phyloP scores from a whole-genome alignment of 257 asterid species.

The Solanum lignicaule region DNA sequence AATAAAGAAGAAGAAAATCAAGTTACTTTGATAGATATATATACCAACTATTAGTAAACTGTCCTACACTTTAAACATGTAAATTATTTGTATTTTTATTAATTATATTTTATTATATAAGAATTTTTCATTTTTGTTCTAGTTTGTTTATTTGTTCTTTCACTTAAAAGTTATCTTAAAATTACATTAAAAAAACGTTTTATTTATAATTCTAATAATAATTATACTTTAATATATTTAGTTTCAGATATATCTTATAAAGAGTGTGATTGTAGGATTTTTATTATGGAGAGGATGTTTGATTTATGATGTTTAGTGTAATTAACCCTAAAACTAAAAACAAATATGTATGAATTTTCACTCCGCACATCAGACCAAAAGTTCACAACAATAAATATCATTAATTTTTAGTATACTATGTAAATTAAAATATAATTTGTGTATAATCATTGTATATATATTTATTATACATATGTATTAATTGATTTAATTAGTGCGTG shows the following conservation, averaged over 20 bases:
- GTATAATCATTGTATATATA: background rate
- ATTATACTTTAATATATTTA: too few species aligned
- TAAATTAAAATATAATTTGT: background rate
- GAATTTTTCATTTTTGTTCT: too few species aligned
- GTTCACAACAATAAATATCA: background rate
- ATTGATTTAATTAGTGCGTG: background rate
- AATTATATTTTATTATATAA: too few species aligned
- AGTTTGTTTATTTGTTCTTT: too few species aligned
- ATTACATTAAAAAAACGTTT: background rate
- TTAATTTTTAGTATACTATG: background rate
- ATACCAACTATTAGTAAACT: background rate
- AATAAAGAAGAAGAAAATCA: background rate
- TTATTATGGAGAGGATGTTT: background rate
- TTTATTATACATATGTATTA: background rate
- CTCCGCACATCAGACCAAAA: background rate
- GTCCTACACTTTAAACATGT: background rate
- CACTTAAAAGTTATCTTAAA: background rate
- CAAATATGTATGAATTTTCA: background rate
- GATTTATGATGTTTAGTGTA: background rate
- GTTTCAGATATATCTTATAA: background rate
- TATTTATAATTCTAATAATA: background rate
- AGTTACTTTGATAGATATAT: background rate
- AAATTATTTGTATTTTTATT: too few species aligned
- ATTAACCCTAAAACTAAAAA: background rate
- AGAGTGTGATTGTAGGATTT: background rate